These are phyloP conservation scores for Chenopodium suecicum DNA, from an alignment of 148 eudicot species.

Conservation along the genomic window DNA sequence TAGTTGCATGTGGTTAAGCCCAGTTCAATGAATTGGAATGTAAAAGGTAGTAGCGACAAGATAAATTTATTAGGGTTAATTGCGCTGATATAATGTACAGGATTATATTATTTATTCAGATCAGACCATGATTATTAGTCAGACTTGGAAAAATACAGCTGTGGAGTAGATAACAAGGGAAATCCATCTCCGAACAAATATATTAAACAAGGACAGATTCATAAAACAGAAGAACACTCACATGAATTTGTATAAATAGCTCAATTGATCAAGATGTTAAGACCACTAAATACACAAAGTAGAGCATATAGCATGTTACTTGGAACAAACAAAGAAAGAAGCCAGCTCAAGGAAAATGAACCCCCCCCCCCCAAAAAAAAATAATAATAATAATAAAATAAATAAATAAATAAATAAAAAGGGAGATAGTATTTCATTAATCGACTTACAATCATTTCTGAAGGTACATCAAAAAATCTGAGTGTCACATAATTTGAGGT, in stretches of 20 bases:
- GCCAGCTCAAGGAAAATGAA: neutral
- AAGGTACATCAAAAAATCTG: conserved; percentile 51
- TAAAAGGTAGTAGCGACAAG: neutral
- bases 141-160: neutral
- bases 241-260: neutral
- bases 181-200: neutral
- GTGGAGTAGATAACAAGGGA: neutral
- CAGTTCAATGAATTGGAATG: neutral
- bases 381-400: too few relatives aligned
- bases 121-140: neutral
- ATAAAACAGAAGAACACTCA: neutral
- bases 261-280: neutral
- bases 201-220: neutral
- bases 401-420: neutral
- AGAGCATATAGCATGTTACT: neutral
- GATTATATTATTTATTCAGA: neutral
- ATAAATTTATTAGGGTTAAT: neutral
- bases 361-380: neutral
- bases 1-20: neutral
- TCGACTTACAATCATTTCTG: conserved; percentile 54
- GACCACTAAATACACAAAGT: neutral
- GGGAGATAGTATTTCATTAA: neutral
- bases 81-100: neutral
- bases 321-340: neutral
- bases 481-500: conserved; percentile 73